Evolutionary conservation across 2,329 filamentous ascomycete genomes (phyloP), one percentile per base, ranked within the genome.

Genomic region (Oidium heveae): DNA sequence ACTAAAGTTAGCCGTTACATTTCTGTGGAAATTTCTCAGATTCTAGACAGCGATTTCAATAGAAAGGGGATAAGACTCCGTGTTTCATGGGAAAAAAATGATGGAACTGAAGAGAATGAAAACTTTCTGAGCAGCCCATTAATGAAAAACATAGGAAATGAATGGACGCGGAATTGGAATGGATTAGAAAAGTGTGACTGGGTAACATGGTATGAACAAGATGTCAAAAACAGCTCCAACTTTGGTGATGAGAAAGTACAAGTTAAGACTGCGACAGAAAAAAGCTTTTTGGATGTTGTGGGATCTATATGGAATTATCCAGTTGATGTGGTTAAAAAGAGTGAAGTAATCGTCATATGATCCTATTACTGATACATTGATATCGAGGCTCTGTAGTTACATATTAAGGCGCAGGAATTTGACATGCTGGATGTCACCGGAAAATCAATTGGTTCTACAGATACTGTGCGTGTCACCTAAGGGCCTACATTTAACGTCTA

Each of bases 171-270:
- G 55, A 52, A 50, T 18, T 54, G 54, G 34, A 55, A 47, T 34
- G 61, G 60, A 15, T 61, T 60, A 54, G 59, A 58, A 1, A 53
- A 51, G 28, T 63, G 61, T 57, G 57, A 59, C 49, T 64, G 61
- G 61, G 52, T 60, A 56, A 52, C 47, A 24, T 54, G 53, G 33
- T 20, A 15, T 32, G 44, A 15, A 16, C 18, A 47, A 24, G 44
- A 28, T 24, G 22, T 22, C 10, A 47, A 32, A 15, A 8, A n/a
- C 8, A 15, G 22, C 13, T 15, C 15, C 15, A 28, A 47, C 18
- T 28, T 12, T 24, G 44, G 13, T 10, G 5, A 15, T 47, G 13
- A 22, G 24, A 22, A 49, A 33, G 58, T 60, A 5, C 57, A 63
- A 22, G 56, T 63, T 33, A 56, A 59, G 50, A 55, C 51, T 52